Percentiles rank a stretch among this genome's conserved stretches.
Conservation (phyloP, 345 rosid genomes). For the Bruguiera sexangula region DNA sequence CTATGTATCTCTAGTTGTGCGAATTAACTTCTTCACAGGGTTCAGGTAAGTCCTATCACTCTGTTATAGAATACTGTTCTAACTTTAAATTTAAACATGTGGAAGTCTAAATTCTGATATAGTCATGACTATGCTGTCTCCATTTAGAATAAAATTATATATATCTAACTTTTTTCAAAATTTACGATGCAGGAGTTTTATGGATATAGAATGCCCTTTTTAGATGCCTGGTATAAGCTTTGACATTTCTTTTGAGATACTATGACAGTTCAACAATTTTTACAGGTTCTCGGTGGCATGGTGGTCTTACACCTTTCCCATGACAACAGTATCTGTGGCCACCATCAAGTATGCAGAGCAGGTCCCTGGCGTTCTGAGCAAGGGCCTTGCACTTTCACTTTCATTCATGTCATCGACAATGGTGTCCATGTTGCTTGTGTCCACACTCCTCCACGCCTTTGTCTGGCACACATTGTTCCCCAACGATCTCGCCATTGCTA, state of each 20-base stretch:
- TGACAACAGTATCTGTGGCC: constrained; percentile 90
- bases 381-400: constrained; percentile 65
- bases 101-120: too few species aligned
- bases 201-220: too few species aligned
- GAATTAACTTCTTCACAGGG: constrained; percentile 94
- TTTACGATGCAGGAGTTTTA: too few species aligned
- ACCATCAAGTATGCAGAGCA: constrained; percentile 84
- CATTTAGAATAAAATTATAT: too few species aligned
- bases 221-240: too few species aligned
- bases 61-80: background rate
- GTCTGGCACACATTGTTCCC: constrained; percentile 78
- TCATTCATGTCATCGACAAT: constrained; percentile 78
- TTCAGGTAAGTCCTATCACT: constrained; percentile 48
- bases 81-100: too few species aligned
- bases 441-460: constrained; percentile 79
- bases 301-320: constrained; percentile 98
- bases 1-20: constrained; percentile 61
- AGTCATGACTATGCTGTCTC: too few species aligned
- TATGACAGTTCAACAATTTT: too few species aligned
- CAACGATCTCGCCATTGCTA: constrained; percentile 91
- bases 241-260: too few species aligned
- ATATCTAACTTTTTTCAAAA: too few species aligned
- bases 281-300: constrained; percentile 79
- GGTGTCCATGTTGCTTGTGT: constrained; percentile 63
- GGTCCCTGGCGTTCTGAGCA: constrained; percentile 56